Evolutionary conservation across 2,329 filamentous ascomycete species (phyloP).

Genomic region (Botrytis fabae): DNA sequence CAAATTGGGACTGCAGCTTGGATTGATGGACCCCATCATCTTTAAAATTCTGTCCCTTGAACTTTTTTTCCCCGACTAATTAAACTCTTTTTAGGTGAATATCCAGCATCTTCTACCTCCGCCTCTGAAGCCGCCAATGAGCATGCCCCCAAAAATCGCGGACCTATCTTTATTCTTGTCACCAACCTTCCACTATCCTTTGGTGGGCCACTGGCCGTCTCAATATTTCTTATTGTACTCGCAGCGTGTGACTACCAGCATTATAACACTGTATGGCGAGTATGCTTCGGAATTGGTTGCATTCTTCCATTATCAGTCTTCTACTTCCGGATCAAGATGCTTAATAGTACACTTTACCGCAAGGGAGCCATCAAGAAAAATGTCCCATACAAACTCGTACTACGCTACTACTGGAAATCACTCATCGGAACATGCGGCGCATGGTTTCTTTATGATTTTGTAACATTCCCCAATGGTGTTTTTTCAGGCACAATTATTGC

Average conservation of each 20-base stretch:
- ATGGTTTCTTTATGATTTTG: constrained; percentile 55
- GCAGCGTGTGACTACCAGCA: constrained; percentile 42
- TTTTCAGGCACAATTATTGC: constrained; percentile 49
- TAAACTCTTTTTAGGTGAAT: constrained; percentile 42
- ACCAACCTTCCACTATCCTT: constrained; percentile 47
- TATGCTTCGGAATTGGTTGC: constrained; percentile 51
- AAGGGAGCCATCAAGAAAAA: constrained; percentile 54
- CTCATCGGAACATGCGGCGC: constrained; percentile 53
- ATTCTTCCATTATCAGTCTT: constrained; percentile 54
- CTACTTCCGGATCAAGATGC: constrained; percentile 56
- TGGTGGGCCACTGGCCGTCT: constrained; percentile 46
- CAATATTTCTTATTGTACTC: constrained; percentile 50
- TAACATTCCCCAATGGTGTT: constrained; percentile 46
- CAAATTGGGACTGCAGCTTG: neutral
- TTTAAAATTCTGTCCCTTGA: neutral
- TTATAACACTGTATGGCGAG: constrained; percentile 49
- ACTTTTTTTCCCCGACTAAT: neutral
- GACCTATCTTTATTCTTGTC: constrained; percentile 49
- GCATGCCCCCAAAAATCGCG: constrained; percentile 43
- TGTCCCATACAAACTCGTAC: constrained; percentile 52
- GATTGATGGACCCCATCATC: neutral
- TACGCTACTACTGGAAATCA: constrained; percentile 56
- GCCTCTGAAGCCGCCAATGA: constrained; percentile 52
- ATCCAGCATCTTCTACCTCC: constrained; percentile 49
- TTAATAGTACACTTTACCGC: constrained; percentile 53